These are phyloP conservation scores for Cyclocybe cylindracea DNA, from an alignment of 768 basidiomycete species.

Conservation along the genomic window DNA sequence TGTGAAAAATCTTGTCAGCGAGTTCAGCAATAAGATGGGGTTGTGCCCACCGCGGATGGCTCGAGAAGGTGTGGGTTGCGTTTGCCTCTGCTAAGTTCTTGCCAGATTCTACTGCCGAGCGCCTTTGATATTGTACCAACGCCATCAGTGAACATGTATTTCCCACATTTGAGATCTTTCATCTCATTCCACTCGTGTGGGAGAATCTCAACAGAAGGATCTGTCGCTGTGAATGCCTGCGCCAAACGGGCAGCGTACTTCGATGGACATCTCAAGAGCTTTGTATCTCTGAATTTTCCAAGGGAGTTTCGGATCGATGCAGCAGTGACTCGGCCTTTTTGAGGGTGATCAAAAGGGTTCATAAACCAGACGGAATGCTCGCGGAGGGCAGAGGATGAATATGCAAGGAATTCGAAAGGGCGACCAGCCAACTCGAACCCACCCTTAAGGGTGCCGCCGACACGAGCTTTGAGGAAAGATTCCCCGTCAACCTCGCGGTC, in stretches of 20 bases:
- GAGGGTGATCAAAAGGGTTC: conserved; percentile 49
- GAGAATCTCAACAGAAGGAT: conserved; percentile 62
- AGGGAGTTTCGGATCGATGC: conserved; percentile 59
- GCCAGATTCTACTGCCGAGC: conserved; percentile 63
- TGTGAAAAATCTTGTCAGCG: conserved; percentile 22
- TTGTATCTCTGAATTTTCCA: conserved; percentile 63
- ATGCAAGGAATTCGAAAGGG: conserved; percentile 78
- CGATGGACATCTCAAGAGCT: conserved; percentile 59
- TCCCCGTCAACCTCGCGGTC: conserved; percentile 62
- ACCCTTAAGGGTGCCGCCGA: conserved; percentile 55
- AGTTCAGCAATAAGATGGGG: not conserved
- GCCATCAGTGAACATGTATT: conserved; percentile 70
- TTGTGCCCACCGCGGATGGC: conserved; percentile 61
- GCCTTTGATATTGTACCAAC: conserved; percentile 73
- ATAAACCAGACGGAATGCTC: conserved; percentile 87
- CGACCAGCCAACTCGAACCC: conserved; percentile 76
- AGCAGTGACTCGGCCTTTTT: conserved; percentile 49
- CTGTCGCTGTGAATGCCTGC: conserved; percentile 84
- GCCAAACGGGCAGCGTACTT: conserved; percentile 83
- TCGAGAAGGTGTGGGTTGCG: conserved; percentile 35
- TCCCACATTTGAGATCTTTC: conserved; percentile 47
- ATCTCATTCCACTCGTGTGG: conserved; percentile 64
- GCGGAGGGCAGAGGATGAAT: conserved; percentile 76
- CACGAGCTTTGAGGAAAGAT: conserved; percentile 56
- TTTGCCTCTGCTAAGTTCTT: conserved; percentile 46